Evolutionary conservation across 1,284 basidiomycete species (phyloP).

Genomic region (Pholiota adiposa): DNA sequence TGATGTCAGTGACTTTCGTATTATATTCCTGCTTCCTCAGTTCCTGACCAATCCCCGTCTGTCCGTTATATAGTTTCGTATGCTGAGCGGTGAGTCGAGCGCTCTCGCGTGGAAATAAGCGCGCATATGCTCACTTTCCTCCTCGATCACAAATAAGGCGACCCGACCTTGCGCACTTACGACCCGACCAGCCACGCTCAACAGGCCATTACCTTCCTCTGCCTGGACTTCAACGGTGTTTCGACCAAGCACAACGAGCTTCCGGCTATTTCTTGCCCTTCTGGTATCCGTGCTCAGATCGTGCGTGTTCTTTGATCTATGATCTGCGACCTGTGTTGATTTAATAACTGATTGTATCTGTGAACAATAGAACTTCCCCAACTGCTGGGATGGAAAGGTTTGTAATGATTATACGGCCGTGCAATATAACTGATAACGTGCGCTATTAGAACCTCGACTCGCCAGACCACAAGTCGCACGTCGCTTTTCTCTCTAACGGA

Average conservation of each 20-base stretch:
- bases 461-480: slow-evolving; percentile 56
- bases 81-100: slow-evolving; percentile 42
- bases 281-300: slow-evolving; percentile 48
- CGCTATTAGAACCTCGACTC: slow-evolving; percentile 44
- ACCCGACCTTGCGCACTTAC: slow-evolving; percentile 44
- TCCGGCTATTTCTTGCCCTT: slow-evolving; percentile 39
- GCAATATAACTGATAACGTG: neutral
- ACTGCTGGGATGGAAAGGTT: slow-evolving; percentile 51
- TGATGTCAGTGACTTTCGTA: slow-evolving; percentile 37
- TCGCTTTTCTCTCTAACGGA: slow-evolving; percentile 46
- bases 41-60: slow-evolving; percentile 7
- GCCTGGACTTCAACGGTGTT: slow-evolving; percentile 46
- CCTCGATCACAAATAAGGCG: slow-evolving; percentile 29
- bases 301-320: slow-evolving; percentile 30
- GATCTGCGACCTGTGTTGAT: neutral
- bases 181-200: slow-evolving; percentile 43
- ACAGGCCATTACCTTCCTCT: slow-evolving; percentile 48
- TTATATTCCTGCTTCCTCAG: slow-evolving; percentile 1
- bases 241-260: slow-evolving; percentile 39
- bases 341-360: slow-evolving; percentile 4
- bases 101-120: neutral
- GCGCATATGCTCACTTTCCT: neutral
- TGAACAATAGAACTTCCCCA: slow-evolving; percentile 46
- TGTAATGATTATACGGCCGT: slow-evolving; percentile 1
- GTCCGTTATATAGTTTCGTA: slow-evolving; percentile 48